These are phyloP conservation scores for Baudoinia panamericana DNA, from an alignment of 495 filamentous ascomycete species.

Conservation along the genomic window DNA sequence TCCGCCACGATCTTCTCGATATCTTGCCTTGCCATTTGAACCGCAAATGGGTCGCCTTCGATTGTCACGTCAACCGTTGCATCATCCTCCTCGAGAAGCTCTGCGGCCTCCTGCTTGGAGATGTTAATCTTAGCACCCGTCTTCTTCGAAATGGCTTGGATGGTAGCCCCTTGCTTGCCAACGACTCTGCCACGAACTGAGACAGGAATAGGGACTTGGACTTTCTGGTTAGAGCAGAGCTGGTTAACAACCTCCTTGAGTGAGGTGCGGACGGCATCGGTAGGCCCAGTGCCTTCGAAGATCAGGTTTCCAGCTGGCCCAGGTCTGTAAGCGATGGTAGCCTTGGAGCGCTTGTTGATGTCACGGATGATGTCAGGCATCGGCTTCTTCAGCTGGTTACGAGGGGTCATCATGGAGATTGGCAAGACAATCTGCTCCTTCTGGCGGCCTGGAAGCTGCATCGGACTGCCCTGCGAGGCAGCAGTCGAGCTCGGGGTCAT, in stretches of 20 bases:
- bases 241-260: constrained; percentile 75
- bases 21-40: constrained; percentile 63
- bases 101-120: constrained; percentile 56
- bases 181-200: constrained; percentile 79
- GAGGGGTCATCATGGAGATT: constrained; percentile 58
- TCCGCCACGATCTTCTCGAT: constrained; percentile 78
- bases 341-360: constrained; percentile 77
- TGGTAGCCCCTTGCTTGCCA: constrained; percentile 75
- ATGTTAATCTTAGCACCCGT: constrained; percentile 80
- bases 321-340: constrained; percentile 58
- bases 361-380: constrained; percentile 70
- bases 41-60: constrained; percentile 79
- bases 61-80: constrained; percentile 73
- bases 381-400: constrained; percentile 67
- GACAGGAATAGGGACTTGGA: constrained; percentile 65
- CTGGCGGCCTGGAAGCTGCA: constrained; percentile 23
- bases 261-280: constrained; percentile 63
- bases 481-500: constrained; percentile 41
- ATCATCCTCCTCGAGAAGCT: constrained; percentile 45
- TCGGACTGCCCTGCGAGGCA: constrained; percentile 20
- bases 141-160: constrained; percentile 72
- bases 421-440: constrained; percentile 55
- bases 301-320: constrained; percentile 52
- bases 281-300: constrained; percentile 69
- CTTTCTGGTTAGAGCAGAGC: constrained; percentile 63